Percentiles rank a stretch among this genome's conserved stretches.
phyloP scores from a whole-genome alignment of 352 stramenopile genomes.

The Aphanomyces stellatus region DNA sequence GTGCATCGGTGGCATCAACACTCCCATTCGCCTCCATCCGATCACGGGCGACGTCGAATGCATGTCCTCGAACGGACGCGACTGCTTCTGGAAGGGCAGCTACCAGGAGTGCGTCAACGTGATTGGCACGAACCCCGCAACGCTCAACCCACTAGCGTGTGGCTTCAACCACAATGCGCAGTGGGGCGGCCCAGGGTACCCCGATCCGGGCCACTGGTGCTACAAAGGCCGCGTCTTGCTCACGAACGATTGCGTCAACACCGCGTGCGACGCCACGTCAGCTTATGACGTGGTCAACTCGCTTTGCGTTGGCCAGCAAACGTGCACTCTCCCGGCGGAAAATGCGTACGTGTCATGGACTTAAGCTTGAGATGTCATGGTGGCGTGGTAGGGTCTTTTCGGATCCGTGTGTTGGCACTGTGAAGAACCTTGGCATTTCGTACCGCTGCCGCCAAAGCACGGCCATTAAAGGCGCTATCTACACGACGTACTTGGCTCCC shows the following conservation, averaged over 20 bases:
- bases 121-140: neutral
- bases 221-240: neutral
- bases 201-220: neutral
- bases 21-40: neutral
- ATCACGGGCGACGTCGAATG: neutral
- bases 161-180: neutral
- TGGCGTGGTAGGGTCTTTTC: constrained; percentile 2
- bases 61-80: neutral
- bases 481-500: neutral
- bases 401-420: constrained; percentile 1
- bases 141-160: neutral
- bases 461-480: neutral
- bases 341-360: neutral
- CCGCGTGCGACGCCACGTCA: neutral
- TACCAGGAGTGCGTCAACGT: neutral
- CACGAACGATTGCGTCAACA: neutral
- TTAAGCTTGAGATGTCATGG: neutral
- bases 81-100: neutral
- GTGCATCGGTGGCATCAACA: neutral
- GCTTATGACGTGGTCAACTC: neutral
- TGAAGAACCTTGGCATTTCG: neutral
- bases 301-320: neutral
- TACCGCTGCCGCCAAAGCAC: neutral
- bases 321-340: neutral
- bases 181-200: neutral